These are phyloP conservation scores for Blastobotrys arbuscula DNA, from an alignment of 1,139 yeast species.

Conservation along the genomic window DNA sequence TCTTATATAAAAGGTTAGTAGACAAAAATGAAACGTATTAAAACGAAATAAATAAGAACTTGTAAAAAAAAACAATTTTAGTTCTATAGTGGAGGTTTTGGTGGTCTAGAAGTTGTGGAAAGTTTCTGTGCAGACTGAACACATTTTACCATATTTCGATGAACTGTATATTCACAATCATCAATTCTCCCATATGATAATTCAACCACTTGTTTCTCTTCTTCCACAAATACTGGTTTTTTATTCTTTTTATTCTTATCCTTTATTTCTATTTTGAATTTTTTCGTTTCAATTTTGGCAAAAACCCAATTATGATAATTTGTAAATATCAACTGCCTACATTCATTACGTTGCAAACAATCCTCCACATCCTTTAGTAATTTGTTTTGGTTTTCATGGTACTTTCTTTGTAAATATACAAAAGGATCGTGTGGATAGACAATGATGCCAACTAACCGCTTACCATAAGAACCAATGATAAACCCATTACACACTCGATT, in stretches of 20 bases:
- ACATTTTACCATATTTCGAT: slow-evolving; percentile 5
- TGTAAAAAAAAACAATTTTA: too few species aligned
- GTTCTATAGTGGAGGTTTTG: too few species aligned
- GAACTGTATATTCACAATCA: slow-evolving; percentile 5
- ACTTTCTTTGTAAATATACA: too few species aligned
- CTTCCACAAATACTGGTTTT: too few species aligned
- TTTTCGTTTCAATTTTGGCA: background rate
- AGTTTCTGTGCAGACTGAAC: background rate
- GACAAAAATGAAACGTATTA: too few species aligned
- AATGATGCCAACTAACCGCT: slow-evolving; percentile 1
- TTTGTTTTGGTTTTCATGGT: background rate
- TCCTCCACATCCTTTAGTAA: background rate
- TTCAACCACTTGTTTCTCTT: too few species aligned
- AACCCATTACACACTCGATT: slow-evolving; percentile 7
- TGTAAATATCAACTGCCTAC: slow-evolving; percentile 4
- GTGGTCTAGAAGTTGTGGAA: too few species aligned
- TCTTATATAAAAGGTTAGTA: too few species aligned
- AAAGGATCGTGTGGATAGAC: slow-evolving; percentile 7
- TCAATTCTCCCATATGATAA: slow-evolving; percentile 6
- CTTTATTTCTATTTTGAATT: too few species aligned
- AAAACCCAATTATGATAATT: slow-evolving; percentile 8
- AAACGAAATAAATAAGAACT: too few species aligned
- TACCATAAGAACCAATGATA: background rate
- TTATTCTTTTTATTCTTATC: too few species aligned
- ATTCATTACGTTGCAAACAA: background rate